Base-by-base conservation (phyloP, 192 early-diverging fungal genomes). In the Geosiphon pyriformis region DNA sequence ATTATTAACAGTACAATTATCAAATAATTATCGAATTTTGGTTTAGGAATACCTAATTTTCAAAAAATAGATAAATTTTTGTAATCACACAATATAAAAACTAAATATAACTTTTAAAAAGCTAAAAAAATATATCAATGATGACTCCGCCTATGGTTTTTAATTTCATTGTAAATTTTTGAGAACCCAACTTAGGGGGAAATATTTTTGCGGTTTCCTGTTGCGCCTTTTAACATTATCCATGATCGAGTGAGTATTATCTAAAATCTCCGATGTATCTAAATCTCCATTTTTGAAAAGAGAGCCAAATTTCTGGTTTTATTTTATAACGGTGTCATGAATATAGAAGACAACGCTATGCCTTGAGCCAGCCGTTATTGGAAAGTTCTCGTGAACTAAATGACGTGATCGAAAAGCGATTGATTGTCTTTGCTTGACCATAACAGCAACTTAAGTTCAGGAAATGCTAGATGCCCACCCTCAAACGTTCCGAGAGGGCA, bases 261-360 rank as follows among this genome's bases (percentile, higher is more conserved):
- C n/a, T n/a, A n/a, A n/a, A n/a, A n/a, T n/a, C n/a, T n/a, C n/a
- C n/a, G n/a, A n/a, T n/a, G n/a, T n/a, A 42, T 42, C 37, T 15
- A 42, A 42, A 15, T 42, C 15, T 6, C 37, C 6, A 42, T 42
- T 15, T 10, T 10, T 10, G 15, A 42, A 42, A 10, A 42, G 37
- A 42, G 37, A 42, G 15, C 37, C 37, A 42, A 42, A 42, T 42
- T 10, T 42, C 15, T 15, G 37, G 15, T 42, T 42, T 42, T 42
- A 15, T 58, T 58, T 58, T n/a, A 58, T 35, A 10, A 58, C 56
- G 20, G 56, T 58, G 56, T 12, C 30, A 7, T 58, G 30, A 33
- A 58, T 58, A 32, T 33, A 58, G 33, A 58, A 61, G n/a, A 61
- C 60, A 61, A 61, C 60, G 48, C 60, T 49, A 47, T 49, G 42